Percentiles rank a stretch among this genome's conserved stretches.
Conservation (phyloP, 1,284 basidiomycete species). For the Rhizopogon hawkerae region DNA sequence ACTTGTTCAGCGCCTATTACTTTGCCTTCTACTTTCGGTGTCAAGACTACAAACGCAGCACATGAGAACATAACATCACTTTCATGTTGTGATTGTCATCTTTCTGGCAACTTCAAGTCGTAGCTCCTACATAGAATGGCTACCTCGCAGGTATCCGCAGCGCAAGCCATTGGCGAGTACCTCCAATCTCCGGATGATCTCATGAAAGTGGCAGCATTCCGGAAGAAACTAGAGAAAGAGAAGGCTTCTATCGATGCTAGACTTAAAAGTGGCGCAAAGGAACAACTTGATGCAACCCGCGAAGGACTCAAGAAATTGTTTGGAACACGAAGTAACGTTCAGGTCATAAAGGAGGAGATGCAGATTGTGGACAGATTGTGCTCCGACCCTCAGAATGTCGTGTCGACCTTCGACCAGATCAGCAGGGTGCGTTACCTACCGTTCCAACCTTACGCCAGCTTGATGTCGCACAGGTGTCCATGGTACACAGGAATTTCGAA, state of each 20-base stretch:
- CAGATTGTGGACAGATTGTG: conserved; percentile 75
- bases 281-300: conserved; percentile 87
- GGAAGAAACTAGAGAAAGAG: conserved; percentile 95
- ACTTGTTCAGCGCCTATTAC: too few relatives aligned
- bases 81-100: neutral
- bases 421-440: conserved; percentile 56
- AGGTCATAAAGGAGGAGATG: conserved; percentile 90
- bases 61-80: neutral
- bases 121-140: conserved; percentile 26
- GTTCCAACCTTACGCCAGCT: conserved; percentile 3
- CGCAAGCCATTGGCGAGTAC: conserved; percentile 78
- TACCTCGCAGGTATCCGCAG: conserved; percentile 57
- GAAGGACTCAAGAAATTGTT: conserved; percentile 85
- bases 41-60: too few relatives aligned
- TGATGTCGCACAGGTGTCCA: conserved; percentile 64
- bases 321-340: conserved; percentile 75
- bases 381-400: conserved; percentile 62
- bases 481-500: conserved; percentile 92
- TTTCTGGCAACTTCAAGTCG: neutral
- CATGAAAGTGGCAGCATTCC: conserved; percentile 78
- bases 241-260: conserved; percentile 92
- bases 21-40: too few relatives aligned
- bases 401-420: conserved; percentile 87
- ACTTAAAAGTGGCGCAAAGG: conserved; percentile 87
- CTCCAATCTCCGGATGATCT: conserved; percentile 92